Evolutionary conservation across 1,284 basidiomycete species (phyloP).

Genomic region (Sporisorium exsertum): DNA sequence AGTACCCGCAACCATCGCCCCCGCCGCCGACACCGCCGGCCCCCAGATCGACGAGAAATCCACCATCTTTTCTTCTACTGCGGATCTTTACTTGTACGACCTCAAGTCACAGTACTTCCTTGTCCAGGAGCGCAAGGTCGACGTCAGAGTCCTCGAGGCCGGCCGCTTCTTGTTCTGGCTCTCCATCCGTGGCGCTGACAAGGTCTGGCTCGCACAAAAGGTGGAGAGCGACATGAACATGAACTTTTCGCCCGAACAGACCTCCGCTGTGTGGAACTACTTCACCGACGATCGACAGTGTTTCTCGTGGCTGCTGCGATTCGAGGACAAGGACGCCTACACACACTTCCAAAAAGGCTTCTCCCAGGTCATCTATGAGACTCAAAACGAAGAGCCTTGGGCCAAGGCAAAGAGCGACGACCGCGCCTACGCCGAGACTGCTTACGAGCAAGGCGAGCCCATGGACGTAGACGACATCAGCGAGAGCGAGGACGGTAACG

Average conservation of each 20-base stretch:
- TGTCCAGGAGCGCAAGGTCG: slow-evolving; percentile 77
- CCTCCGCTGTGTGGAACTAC: slow-evolving; percentile 85
- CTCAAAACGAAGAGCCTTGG: slow-evolving; percentile 81
- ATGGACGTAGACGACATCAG: slow-evolving; percentile 73
- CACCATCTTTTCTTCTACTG: slow-evolving; percentile 58
- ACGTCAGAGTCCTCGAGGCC: slow-evolving; percentile 77
- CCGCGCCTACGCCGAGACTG: slow-evolving; percentile 74
- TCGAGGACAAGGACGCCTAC: slow-evolving; percentile 76
- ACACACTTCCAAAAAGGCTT: slow-evolving; percentile 78
- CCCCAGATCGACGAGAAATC: slow-evolving; percentile 28
- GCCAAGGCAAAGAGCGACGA: slow-evolving; percentile 77
- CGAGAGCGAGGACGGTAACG: slow-evolving; percentile 53
- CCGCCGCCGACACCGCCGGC: slow-evolving; percentile 33
- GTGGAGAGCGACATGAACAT: slow-evolving; percentile 72
- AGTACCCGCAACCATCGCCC: slow-evolving; percentile 31
- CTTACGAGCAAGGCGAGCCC: slow-evolving; percentile 79
- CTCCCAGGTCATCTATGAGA: slow-evolving; percentile 83
- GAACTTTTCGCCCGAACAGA: slow-evolving; percentile 61
- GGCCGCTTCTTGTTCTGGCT: slow-evolving; percentile 75
- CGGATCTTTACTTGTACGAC: slow-evolving; percentile 80
- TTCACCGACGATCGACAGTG: slow-evolving; percentile 74
- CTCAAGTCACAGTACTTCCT: slow-evolving; percentile 78
- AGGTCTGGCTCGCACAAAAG: slow-evolving; percentile 78
- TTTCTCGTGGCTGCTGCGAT: slow-evolving; percentile 87
- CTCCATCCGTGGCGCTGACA: slow-evolving; percentile 71